These are phyloP conservation scores for Sugiyamaella marilandica DNA, from an alignment of 805 yeast species.

Conservation along the genomic window DNA sequence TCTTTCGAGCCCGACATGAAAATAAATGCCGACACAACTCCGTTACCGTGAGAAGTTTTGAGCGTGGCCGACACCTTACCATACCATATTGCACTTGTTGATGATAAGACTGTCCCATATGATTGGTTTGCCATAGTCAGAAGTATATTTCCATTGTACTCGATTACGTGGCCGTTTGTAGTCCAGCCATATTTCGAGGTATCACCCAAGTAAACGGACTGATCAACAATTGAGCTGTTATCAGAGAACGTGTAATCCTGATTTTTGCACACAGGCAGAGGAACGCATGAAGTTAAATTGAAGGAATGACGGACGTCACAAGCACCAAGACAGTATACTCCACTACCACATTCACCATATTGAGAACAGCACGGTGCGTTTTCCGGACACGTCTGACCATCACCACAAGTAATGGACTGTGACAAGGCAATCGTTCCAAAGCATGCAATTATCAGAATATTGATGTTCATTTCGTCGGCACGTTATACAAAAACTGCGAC, in stretches of 20 bases:
- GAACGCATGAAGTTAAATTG: slow-evolving; percentile 69
- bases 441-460: not conserved
- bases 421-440: slow-evolving; percentile 16
- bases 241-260: slow-evolving; percentile 25
- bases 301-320: slow-evolving; percentile 74
- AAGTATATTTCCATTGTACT: slow-evolving; percentile 51
- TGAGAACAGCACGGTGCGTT: slow-evolving; percentile 81
- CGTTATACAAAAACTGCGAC: too few species aligned
- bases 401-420: slow-evolving; percentile 43
- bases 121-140: slow-evolving; percentile 76
- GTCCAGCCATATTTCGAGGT: slow-evolving; percentile 64
- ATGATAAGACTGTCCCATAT: slow-evolving; percentile 77
- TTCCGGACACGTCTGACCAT: slow-evolving; percentile 63
- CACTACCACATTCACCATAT: slow-evolving; percentile 77
- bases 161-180: slow-evolving; percentile 48
- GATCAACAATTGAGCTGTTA: slow-evolving; percentile 33
- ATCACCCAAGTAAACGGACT: slow-evolving; percentile 64
- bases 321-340: slow-evolving; percentile 75
- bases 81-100: slow-evolving; percentile 80
- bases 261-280: slow-evolving; percentile 70
- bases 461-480: not conserved
- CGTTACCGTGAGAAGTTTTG: slow-evolving; percentile 68
- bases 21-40: slow-evolving; percentile 82
- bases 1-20: slow-evolving; percentile 80
- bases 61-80: slow-evolving; percentile 69